Evolutionary conservation across 140 eudicot species (phyloP).

Genomic region (Senecio squalidus): DNA sequence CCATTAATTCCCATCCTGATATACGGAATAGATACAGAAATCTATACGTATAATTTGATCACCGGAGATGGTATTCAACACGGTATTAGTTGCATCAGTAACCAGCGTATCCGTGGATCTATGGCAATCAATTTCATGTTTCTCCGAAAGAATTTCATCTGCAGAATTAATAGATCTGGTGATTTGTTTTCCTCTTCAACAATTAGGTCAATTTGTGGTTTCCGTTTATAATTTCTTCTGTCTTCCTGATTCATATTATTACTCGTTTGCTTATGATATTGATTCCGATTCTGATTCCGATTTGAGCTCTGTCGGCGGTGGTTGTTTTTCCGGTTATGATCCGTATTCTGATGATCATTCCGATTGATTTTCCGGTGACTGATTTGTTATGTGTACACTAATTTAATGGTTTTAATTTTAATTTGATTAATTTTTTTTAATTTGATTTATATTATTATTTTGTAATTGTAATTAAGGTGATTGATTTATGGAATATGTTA

Average conservation of each 20-base stretch:
- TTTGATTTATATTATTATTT: too few species aligned
- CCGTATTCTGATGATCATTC: constrained; percentile 29
- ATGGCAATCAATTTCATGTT: constrained; percentile 43
- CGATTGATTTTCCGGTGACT: constrained; percentile 14
- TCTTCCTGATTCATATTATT: constrained; percentile 31
- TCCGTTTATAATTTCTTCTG: constrained; percentile 47
- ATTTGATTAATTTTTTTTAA: too few species aligned
- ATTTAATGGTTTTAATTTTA: not conserved
- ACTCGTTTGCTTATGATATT: constrained; percentile 10
- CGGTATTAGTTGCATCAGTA: constrained; percentile 28
- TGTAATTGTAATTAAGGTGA: too few species aligned
- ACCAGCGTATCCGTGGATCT: constrained; percentile 33
- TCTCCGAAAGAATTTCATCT: constrained; percentile 28
- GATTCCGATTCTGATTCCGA: constrained; percentile 11
- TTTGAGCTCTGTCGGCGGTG: constrained; percentile 19
- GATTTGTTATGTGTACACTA: constrained; percentile 1
- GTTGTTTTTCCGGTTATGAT: constrained; percentile 23
- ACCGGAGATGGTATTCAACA: constrained; percentile 43
- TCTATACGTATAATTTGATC: not conserved
- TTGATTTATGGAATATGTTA: too few species aligned
- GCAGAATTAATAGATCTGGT: constrained; percentile 38
- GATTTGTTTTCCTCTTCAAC: constrained; percentile 48
- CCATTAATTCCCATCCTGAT: too few species aligned
- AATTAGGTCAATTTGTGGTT: constrained; percentile 32
- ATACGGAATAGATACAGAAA: constrained; percentile 15